Conservation (phyloP, 2,329 filamentous ascomycete genomes). For the Exophiala alcalophila region DNA sequence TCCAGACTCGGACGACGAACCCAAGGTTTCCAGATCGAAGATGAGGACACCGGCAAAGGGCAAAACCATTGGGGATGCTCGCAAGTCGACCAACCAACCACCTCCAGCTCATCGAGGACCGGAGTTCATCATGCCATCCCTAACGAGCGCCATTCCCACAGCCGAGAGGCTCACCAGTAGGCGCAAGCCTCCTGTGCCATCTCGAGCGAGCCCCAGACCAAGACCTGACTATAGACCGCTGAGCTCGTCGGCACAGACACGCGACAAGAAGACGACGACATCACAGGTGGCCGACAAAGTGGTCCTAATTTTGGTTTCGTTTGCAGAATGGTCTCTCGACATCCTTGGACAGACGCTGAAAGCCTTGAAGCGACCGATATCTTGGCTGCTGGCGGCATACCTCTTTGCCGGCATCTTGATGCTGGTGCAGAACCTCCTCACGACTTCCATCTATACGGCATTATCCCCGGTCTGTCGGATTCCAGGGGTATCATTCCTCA, state of each 20-base stretch:
- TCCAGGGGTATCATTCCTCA: slow-evolving; percentile 61
- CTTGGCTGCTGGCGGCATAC: slow-evolving; percentile 60
- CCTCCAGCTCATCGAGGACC: slow-evolving; percentile 11
- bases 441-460: slow-evolving; percentile 58
- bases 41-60: not conserved
- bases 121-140: slow-evolving; percentile 30
- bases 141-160: slow-evolving; percentile 7
- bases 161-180: slow-evolving; percentile 11
- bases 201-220: not conserved
- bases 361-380: slow-evolving; percentile 63
- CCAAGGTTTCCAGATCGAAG: not conserved
- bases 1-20: slow-evolving; percentile 10
- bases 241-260: too few relatives aligned
- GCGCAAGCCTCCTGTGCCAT: slow-evolving; percentile 7
- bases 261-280: slow-evolving; percentile 1
- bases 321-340: slow-evolving; percentile 22
- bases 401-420: slow-evolving; percentile 59
- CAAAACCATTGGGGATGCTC: slow-evolving; percentile 1
- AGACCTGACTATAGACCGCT: too few relatives aligned
- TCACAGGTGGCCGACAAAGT: slow-evolving; percentile 12
- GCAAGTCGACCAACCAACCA: slow-evolving; percentile 1
- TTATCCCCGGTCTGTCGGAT: slow-evolving; percentile 68
- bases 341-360: slow-evolving; percentile 50
- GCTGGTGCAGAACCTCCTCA: slow-evolving; percentile 61
- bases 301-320: slow-evolving; percentile 7